Percentiles rank a stretch among this genome's conserved stretches.
These are phyloP conservation scores for Fusarium cicatricum DNA, from an alignment of 2,329 filamentous ascomycete species.

Conservation along the genomic window DNA sequence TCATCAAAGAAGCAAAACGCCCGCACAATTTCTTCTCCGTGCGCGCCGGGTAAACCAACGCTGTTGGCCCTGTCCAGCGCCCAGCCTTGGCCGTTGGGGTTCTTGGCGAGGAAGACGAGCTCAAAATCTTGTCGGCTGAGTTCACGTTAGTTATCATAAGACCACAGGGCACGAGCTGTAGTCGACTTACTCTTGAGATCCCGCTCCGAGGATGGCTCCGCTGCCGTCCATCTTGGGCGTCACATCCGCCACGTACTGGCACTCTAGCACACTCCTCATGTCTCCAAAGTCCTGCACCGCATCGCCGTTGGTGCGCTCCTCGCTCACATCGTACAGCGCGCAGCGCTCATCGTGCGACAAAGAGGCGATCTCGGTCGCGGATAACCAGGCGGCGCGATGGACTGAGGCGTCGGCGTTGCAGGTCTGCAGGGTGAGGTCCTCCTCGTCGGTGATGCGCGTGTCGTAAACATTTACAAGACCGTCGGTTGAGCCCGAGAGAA, in stretches of 20 bases:
- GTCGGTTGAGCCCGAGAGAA: slow-evolving; percentile 82
- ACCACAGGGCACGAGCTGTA: slow-evolving; percentile 35
- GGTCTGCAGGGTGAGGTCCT: slow-evolving; percentile 79
- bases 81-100: slow-evolving; percentile 56
- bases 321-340: slow-evolving; percentile 74
- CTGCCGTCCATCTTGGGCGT: slow-evolving; percentile 65
- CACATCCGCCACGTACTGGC: slow-evolving; percentile 78
- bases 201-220: slow-evolving; percentile 69
- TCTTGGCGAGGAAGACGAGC: slow-evolving; percentile 65
- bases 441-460: slow-evolving; percentile 73
- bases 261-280: slow-evolving; percentile 68
- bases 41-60: slow-evolving; percentile 68
- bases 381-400: slow-evolving; percentile 77
- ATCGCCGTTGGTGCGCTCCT: slow-evolving; percentile 66
- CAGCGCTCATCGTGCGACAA: slow-evolving; percentile 82
- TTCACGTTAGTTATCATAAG: slow-evolving; percentile 34
- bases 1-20: slow-evolving; percentile 71
- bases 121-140: slow-evolving; percentile 64
- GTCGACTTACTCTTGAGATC: slow-evolving; percentile 70
- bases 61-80: slow-evolving; percentile 61
- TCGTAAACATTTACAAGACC: slow-evolving; percentile 82
- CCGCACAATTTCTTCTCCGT: slow-evolving; percentile 70
- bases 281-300: slow-evolving; percentile 71
- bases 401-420: slow-evolving; percentile 81
- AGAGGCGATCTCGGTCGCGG: slow-evolving; percentile 69